phyloP scores from a whole-genome alignment of 768 basidiomycete species.

The Nidularia sp. region DNA sequence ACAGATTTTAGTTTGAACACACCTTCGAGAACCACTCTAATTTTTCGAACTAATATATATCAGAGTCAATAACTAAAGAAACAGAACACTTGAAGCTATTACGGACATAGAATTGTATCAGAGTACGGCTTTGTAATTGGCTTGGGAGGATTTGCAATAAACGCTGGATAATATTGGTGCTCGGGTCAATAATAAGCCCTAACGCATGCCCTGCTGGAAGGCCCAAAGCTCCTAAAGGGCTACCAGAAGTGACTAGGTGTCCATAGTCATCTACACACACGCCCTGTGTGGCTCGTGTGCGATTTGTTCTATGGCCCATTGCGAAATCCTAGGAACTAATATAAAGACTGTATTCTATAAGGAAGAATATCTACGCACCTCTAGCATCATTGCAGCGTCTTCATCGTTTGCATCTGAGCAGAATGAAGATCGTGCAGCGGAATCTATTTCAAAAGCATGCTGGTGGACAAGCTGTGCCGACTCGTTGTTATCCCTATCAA shows the following conservation, averaged over 20 bases:
- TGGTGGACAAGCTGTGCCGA: neutral
- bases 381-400: conserved; percentile 21
- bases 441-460: conserved; percentile 7
- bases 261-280: no score
- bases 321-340: no score
- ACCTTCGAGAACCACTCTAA: conserved; percentile 8
- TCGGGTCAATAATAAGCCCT: conserved; percentile 13
- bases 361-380: conserved; percentile 7
- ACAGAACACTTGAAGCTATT: neutral
- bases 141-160: conserved; percentile 12
- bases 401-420: conserved; percentile 14
- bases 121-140: conserved; percentile 6
- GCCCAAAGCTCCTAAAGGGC: neutral
- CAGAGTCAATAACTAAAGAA: neutral
- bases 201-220: conserved; percentile 15
- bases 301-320: no score
- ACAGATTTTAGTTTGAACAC: neutral
- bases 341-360: neutral
- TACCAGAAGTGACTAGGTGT: no score
- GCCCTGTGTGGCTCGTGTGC: no score
- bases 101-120: conserved; percentile 17
- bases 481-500: no score
- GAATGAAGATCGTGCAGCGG: conserved; percentile 7
- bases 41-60: conserved; percentile 1
- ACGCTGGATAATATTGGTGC: conserved; percentile 10